Evolutionary conservation across 352 stramenopile species (phyloP).

Genomic region (Phytophthora cactorum): DNA sequence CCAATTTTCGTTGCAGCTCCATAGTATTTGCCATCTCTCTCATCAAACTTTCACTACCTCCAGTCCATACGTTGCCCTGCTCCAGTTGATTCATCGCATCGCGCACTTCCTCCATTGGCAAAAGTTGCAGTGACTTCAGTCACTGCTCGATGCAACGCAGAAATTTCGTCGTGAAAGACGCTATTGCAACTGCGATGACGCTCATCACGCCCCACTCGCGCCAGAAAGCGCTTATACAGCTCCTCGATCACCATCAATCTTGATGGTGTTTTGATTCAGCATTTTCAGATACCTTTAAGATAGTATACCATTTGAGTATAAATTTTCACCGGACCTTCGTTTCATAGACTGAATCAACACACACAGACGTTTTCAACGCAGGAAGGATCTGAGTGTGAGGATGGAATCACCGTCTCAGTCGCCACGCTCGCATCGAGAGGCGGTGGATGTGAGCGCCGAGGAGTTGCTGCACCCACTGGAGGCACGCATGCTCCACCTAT

Average conservation of each 20-base stretch:
- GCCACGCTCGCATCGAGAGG: slow-evolving; percentile 34
- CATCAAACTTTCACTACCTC: slow-evolving; percentile 2
- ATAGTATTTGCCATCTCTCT: slow-evolving; percentile 1
- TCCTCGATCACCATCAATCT: no score
- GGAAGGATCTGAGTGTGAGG: slow-evolving; percentile 11
- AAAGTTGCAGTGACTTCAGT: not conserved
- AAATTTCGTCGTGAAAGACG: no score
- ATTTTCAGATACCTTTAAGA: no score
- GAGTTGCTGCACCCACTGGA: slow-evolving; percentile 69
- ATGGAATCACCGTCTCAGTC: slow-evolving; percentile 19
- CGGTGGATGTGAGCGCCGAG: slow-evolving; percentile 37
- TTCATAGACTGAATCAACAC: no score
- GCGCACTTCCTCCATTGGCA: slow-evolving; percentile 3
- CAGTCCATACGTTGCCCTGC: not conserved
- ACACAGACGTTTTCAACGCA: no score
- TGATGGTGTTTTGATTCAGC: no score
- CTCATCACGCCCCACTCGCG: no score
- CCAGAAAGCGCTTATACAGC: no score
- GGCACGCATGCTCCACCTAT: slow-evolving; percentile 63
- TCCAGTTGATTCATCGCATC: not conserved
- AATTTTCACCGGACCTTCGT: no score
- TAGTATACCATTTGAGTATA: no score
- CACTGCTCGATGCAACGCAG: no score
- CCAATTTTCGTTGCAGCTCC: slow-evolving; percentile 9
- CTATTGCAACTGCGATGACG: no score